These are phyloP conservation scores for Nephelium lappaceum DNA, from an alignment of 345 rosid genomes.

Conservation along the genomic window DNA sequence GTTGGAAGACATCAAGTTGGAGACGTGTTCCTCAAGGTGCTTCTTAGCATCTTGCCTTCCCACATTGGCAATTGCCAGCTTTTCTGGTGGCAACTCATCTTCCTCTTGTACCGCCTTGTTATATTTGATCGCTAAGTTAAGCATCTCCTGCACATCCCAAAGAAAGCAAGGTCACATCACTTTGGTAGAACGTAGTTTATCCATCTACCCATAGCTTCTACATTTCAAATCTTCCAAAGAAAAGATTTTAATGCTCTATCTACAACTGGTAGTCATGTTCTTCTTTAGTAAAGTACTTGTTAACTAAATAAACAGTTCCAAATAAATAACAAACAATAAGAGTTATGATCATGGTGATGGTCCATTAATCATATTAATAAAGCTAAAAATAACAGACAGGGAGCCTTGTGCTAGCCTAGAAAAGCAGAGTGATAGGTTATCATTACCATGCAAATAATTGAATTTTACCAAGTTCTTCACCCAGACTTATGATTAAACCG, in stretches of 20 bases:
- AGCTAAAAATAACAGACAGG: background rate
- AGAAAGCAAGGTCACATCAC: slow-evolving; percentile 1
- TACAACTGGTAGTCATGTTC: background rate
- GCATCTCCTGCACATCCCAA: slow-evolving; percentile 77
- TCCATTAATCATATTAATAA: too few species aligned
- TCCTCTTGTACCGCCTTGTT: slow-evolving; percentile 99
- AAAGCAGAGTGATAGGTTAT: background rate
- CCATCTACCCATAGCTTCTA: background rate
- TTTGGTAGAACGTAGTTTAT: background rate
- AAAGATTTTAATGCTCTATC: background rate
- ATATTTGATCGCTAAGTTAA: slow-evolving; percentile 74
- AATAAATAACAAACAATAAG: background rate
- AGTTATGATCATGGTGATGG: background rate
- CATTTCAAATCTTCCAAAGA: background rate
- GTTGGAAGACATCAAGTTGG: slow-evolving; percentile 98
- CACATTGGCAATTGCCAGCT: slow-evolving; percentile 88
- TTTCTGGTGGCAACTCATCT: slow-evolving; percentile 93
- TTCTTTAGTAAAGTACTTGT: background rate
- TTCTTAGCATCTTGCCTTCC: slow-evolving; percentile 99
- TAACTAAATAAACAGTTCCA: background rate
- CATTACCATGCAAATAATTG: background rate
- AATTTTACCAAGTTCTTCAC: background rate
- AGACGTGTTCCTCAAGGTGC: slow-evolving; percentile 94
- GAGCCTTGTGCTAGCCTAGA: background rate
- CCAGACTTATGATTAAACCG: background rate